These are phyloP conservation scores for Graphilbum sp. DNA, from an alignment of 2,329 filamentous ascomycete genomes.

Conservation along the genomic window DNA sequence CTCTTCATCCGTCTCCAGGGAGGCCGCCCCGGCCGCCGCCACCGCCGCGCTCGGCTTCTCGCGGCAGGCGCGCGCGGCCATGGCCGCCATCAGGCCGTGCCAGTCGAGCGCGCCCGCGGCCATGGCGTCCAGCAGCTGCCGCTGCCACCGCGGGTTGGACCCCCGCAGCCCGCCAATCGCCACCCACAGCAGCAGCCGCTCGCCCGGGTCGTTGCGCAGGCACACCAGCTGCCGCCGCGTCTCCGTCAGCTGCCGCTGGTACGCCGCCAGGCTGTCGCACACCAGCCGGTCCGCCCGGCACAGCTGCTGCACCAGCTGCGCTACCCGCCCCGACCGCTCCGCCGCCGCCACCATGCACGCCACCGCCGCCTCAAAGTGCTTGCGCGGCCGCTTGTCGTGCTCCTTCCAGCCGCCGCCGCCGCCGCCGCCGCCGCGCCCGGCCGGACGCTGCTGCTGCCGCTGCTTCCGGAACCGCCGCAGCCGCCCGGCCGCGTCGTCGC, in stretches of 20 bases:
- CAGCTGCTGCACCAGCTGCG: conserved; percentile 3
- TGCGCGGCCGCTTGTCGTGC: conserved; percentile 2
- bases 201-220: conserved; percentile 6
- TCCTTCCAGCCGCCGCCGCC: neutral
- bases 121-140: conserved; percentile 2
- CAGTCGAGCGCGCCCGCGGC: conserved; percentile 3
- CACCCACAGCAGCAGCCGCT: conserved; percentile 6
- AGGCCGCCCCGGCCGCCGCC: too few species aligned
- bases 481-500: too few species aligned
- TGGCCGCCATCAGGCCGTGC: conserved; percentile 5
- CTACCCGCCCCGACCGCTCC: conserved; percentile 3
- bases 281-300: conserved; percentile 3
- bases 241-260: conserved; percentile 6
- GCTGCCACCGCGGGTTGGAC: conserved; percentile 4
- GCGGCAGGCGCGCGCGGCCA: conserved; percentile 4
- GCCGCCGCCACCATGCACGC: conserved; percentile 4
- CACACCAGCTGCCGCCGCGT: conserved; percentile 4
- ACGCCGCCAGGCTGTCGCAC: conserved; percentile 8
- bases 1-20: too few species aligned
- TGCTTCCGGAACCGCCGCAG: too few species aligned
- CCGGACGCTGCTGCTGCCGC: too few species aligned
- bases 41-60: neutral
- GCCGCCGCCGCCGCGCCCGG: neutral
- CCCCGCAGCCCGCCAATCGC: conserved; percentile 5
- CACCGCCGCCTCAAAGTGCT: conserved; percentile 6